A percentile compares a stretch with the other conserved stretches of the same genome.
phyloP scores from a whole-genome alignment of 2,329 filamentous ascomycete genomes.

The Aspergillus transmontanensis region DNA sequence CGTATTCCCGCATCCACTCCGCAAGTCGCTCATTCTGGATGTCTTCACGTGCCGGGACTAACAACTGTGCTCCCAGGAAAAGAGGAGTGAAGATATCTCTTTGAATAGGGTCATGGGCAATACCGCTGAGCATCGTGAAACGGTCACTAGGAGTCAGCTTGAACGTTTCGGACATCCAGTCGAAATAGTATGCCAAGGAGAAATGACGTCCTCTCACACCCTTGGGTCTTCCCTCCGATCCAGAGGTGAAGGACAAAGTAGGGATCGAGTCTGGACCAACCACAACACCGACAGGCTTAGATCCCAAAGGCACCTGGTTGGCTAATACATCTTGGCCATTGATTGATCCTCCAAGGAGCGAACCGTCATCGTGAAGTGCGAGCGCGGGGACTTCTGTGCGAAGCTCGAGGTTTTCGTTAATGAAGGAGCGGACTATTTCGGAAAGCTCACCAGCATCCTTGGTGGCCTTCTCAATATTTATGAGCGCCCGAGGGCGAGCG shows the following conservation, averaged over 20 bases:
- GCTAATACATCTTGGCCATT: slow-evolving; percentile 70
- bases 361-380: slow-evolving; percentile 70
- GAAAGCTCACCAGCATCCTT: slow-evolving; percentile 67
- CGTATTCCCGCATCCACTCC: slow-evolving; percentile 81
- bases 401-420: slow-evolving; percentile 71
- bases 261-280: slow-evolving; percentile 85
- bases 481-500: slow-evolving; percentile 70
- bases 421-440: slow-evolving; percentile 65
- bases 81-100: slow-evolving; percentile 87
- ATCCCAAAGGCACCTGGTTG: slow-evolving; percentile 54
- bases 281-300: slow-evolving; percentile 66
- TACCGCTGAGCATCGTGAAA: slow-evolving; percentile 84
- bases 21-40: slow-evolving; percentile 84
- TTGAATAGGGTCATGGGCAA: slow-evolving; percentile 65
- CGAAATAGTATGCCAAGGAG: slow-evolving; percentile 81
- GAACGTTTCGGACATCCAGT: slow-evolving; percentile 90
- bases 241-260: slow-evolving; percentile 74
- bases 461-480: slow-evolving; percentile 72
- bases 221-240: slow-evolving; percentile 77
- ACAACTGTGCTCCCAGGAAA: slow-evolving; percentile 77
- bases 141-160: slow-evolving; percentile 69
- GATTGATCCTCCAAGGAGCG: slow-evolving; percentile 67
- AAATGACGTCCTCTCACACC: slow-evolving; percentile 87
- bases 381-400: slow-evolving; percentile 76
- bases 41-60: slow-evolving; percentile 78